Conservation (phyloP, 2,329 filamentous ascomycete genomes). For the Trichoderma sp. region DNA sequence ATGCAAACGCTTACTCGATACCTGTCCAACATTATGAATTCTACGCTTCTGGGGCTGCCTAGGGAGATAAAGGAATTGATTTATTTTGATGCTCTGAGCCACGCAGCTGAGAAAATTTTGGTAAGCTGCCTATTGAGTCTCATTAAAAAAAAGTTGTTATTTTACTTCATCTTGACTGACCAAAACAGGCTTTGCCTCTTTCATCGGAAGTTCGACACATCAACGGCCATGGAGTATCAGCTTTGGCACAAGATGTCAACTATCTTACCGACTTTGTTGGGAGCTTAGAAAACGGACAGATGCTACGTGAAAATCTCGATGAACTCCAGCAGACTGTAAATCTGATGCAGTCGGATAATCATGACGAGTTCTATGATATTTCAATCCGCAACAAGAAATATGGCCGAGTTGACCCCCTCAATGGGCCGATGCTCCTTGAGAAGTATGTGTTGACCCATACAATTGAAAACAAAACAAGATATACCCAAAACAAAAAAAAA, state of each 20-base stretch:
- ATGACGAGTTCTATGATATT: constrained; percentile 97
- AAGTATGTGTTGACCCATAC: constrained; percentile 60
- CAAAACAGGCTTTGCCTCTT: constrained; percentile 68
- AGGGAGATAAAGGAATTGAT: constrained; percentile 96
- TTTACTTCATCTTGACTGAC: not conserved
- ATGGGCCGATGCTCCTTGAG: constrained; percentile 85
- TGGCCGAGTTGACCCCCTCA: constrained; percentile 85
- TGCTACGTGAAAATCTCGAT: constrained; percentile 84
- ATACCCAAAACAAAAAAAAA: not conserved
- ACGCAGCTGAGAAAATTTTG: constrained; percentile 84
- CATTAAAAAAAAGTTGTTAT: not conserved
- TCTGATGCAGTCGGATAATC: constrained; percentile 82
- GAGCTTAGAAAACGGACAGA: constrained; percentile 78
- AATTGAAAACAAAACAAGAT: not conserved
- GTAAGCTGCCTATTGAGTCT: constrained; percentile 45
- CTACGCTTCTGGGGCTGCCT: constrained; percentile 87
- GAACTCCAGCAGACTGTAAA: constrained; percentile 91
- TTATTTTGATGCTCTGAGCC: constrained; percentile 93
- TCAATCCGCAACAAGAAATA: constrained; percentile 90
- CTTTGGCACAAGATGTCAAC: constrained; percentile 78
- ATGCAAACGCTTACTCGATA: constrained; percentile 95
- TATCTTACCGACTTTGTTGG: constrained; percentile 87
- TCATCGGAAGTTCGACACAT: constrained; percentile 80
- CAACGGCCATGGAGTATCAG: constrained; percentile 80
- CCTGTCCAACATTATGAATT: constrained; percentile 94